phyloP scores from a whole-genome alignment of 768 basidiomycete species.

The Leccinum subgranulosum region DNA sequence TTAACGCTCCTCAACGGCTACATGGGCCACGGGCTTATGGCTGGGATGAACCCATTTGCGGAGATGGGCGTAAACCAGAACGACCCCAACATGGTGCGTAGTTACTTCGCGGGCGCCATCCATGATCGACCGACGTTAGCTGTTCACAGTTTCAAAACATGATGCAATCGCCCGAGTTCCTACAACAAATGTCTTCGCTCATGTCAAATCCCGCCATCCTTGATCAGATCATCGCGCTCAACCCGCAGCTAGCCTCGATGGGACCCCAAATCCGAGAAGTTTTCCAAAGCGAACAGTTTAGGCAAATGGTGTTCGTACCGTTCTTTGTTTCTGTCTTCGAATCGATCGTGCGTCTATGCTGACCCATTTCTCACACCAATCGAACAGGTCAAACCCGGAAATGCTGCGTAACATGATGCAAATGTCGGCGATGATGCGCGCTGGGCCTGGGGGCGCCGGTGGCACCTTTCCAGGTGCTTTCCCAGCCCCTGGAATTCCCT shows the following conservation, averaged over 20 bases:
- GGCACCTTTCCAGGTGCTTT: constrained; percentile 34
- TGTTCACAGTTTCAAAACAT: constrained; percentile 66
- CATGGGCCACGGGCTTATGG: constrained; percentile 74
- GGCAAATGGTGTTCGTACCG: constrained; percentile 64
- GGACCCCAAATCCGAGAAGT: constrained; percentile 77
- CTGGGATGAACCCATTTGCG: constrained; percentile 88
- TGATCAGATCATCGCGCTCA: constrained; percentile 79
- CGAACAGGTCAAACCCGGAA: constrained; percentile 68
- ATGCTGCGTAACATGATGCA: constrained; percentile 71
- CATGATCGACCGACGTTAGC: not conserved
- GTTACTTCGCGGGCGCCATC: not conserved
- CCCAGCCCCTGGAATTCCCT: constrained; percentile 62
- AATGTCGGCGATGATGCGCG: constrained; percentile 47
- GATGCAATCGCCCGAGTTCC: constrained; percentile 81
- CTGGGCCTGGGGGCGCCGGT: constrained; percentile 38
- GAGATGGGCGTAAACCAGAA: constrained; percentile 88
- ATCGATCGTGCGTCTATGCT: not conserved
- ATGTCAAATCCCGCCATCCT: constrained; percentile 88
- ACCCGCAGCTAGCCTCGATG: constrained; percentile 75
- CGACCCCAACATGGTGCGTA: constrained; percentile 88
- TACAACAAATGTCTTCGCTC: constrained; percentile 82
- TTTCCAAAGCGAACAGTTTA: constrained; percentile 73
- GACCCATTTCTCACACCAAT: not conserved
- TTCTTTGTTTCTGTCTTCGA: not conserved
- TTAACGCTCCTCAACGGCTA: constrained; percentile 80